phyloP scores from a whole-genome alignment of 257 asterid genomes.

The Solanum rostratum region DNA sequence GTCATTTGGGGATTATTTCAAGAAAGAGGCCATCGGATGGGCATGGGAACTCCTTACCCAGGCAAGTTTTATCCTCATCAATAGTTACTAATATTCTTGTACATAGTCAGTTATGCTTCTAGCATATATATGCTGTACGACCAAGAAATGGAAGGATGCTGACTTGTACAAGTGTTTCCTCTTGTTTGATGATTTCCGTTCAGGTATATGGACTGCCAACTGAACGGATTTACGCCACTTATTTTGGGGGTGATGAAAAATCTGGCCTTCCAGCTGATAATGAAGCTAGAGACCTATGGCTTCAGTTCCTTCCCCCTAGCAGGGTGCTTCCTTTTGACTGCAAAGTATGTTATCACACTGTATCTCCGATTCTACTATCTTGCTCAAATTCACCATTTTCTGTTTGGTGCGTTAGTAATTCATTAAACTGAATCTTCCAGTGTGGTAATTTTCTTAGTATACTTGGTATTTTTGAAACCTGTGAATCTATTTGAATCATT shows the following conservation, averaged over 20 bases:
- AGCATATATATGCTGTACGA: neutral
- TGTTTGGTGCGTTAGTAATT: neutral
- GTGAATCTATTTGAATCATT: neutral
- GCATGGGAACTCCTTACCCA: constrained; percentile 96
- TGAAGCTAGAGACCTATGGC: constrained; percentile 89
- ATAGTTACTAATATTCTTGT: neutral
- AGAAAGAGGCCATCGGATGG: constrained; percentile 76
- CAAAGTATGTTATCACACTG: constrained; percentile 42
- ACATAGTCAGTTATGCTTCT: neutral
- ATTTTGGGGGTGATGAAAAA: constrained; percentile 90
- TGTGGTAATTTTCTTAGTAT: neutral
- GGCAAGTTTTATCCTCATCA: constrained; percentile 23
- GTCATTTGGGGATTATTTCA: constrained; percentile 95
- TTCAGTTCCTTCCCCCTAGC: constrained; percentile 54
- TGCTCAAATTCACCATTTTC: neutral
- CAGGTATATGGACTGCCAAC: constrained; percentile 65
- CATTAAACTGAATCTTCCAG: neutral
- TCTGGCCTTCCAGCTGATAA: constrained; percentile 82
- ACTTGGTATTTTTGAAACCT: neutral
- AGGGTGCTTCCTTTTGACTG: constrained; percentile 90
- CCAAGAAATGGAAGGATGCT: neutral
- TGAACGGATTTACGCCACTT: constrained; percentile 81
- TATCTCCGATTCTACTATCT: neutral
- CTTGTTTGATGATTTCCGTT: neutral
- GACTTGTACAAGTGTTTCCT: neutral